These are phyloP conservation scores for Ordospora colligata DNA, from an alignment of 371 early-diverging fungal species.

Conservation along the genomic window DNA sequence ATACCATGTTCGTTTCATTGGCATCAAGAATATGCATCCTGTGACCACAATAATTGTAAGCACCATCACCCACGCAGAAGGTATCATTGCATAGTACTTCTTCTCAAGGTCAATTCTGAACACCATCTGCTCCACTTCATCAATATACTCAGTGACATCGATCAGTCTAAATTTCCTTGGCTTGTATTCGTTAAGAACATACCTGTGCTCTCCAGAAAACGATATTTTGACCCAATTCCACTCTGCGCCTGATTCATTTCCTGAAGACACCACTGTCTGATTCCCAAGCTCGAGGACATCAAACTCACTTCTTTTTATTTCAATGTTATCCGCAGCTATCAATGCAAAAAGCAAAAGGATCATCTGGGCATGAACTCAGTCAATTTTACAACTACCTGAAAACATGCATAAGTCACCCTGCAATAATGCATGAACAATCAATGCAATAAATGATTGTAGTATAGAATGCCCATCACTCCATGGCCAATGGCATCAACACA, in stretches of 20 bases:
- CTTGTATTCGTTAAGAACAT: background rate
- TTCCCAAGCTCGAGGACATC: background rate
- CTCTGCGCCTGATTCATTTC: background rate
- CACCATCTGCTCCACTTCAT: background rate
- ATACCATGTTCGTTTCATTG: background rate
- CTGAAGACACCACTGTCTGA: background rate
- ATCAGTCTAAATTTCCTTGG: background rate
- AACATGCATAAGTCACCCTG: background rate
- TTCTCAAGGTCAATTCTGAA: background rate
- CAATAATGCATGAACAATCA: no score
- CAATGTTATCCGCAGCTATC: background rate
- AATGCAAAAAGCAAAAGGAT: background rate
- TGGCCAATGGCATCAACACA: background rate
- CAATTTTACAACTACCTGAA: background rate
- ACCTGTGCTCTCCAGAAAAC: background rate
- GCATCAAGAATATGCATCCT: background rate
- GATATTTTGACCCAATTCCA: constrained; percentile 6
- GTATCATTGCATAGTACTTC: background rate
- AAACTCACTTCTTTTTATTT: background rate
- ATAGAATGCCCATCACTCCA: background rate
- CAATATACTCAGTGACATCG: background rate
- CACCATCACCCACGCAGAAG: background rate
- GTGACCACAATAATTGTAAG: background rate
- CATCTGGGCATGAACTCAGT: background rate
- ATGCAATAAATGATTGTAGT: no score